phyloP scores from a whole-genome alignment of 2,329 filamentous ascomycete species.

The Balansia obtecta region DNA sequence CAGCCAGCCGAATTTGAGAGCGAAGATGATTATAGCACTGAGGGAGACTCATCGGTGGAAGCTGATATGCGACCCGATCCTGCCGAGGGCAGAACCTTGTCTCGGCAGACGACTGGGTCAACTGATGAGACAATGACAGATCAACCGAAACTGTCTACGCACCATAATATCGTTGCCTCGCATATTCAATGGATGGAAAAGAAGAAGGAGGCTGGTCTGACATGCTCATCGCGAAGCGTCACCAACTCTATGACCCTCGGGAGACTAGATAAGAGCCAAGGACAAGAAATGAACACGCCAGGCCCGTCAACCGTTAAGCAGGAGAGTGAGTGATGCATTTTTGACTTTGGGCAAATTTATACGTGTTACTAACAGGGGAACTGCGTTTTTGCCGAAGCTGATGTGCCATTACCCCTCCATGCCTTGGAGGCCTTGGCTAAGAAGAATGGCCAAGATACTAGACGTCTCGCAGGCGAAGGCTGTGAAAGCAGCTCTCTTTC shows the following conservation, averaged over 20 bases:
- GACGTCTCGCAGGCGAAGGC: background rate
- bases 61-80: background rate
- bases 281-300: background rate
- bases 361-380: background rate
- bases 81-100: too few species aligned
- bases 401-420: conserved; percentile 1
- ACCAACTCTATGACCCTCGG: background rate
- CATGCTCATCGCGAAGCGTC: background rate
- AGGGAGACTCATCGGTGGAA: background rate
- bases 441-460: background rate
- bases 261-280: background rate
- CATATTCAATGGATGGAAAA: background rate
- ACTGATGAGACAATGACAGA: background rate
- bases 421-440: background rate
- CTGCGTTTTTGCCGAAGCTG: background rate
- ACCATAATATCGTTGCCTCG: background rate
- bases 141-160: background rate
- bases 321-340: background rate
- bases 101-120: background rate
- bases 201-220: background rate
- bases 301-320: background rate
- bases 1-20: background rate
- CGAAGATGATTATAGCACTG: background rate
- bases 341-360: background rate
- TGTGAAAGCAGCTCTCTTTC: background rate